phyloP scores from a whole-genome alignment of 768 basidiomycete species.

The Melanogaster broomeanus region DNA sequence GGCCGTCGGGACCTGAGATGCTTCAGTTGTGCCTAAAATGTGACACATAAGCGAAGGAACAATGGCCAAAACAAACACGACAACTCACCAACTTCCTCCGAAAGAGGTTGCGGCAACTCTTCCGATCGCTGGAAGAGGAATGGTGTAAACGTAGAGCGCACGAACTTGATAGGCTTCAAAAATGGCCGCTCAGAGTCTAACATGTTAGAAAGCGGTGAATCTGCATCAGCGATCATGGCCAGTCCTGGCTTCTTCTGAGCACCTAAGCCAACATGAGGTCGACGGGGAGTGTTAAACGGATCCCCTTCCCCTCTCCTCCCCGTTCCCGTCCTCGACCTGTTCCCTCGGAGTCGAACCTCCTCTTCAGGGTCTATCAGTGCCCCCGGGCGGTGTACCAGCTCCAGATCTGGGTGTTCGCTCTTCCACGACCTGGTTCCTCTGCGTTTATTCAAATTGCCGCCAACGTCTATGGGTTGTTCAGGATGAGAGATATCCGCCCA shows the following conservation, averaged over 20 bases:
- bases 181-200: conserved; percentile 60
- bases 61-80: neutral
- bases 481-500: conserved; percentile 1
- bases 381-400: conserved; percentile 14
- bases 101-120: conserved; percentile 57
- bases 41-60: conserved; percentile 2
- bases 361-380: conserved; percentile 11
- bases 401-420: conserved; percentile 12
- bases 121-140: conserved; percentile 57
- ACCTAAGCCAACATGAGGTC: conserved; percentile 1
- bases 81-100: conserved; percentile 53
- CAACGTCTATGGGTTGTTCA: conserved; percentile 8
- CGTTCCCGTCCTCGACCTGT: conserved; percentile 28
- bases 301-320: conserved; percentile 21
- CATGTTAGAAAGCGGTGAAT: conserved; percentile 55
- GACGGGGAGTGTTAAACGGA: neutral
- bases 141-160: conserved; percentile 54
- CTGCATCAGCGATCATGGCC: conserved; percentile 31
- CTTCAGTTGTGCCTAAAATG: conserved; percentile 38
- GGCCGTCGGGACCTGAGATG: conserved; percentile 68
- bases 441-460: conserved; percentile 1
- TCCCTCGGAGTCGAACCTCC: conserved; percentile 12
- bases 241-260: neutral
- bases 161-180: conserved; percentile 69
- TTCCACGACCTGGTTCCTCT: conserved; percentile 5